phyloP scores from a whole-genome alignment of 352 stramenopile genomes.

The Globisporangium megalacanthum region DNA sequence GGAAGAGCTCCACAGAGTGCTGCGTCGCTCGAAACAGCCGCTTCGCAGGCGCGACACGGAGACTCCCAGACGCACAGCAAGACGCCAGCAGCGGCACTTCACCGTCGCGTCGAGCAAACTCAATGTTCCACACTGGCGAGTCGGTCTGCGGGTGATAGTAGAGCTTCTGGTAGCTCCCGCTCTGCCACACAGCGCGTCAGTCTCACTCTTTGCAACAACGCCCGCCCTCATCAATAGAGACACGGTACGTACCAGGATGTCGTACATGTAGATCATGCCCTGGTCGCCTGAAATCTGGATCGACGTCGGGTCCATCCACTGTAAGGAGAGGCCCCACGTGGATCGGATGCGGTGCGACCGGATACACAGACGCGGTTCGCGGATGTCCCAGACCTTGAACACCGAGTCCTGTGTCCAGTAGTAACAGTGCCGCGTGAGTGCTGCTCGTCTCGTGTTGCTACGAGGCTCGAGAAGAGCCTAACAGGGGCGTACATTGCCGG shows the following conservation, averaged over 20 bases:
- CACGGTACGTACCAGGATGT: constrained; percentile 57
- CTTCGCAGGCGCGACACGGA: constrained; percentile 57
- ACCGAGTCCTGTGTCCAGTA: constrained; percentile 45
- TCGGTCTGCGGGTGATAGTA: constrained; percentile 82
- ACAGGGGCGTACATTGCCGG: constrained; percentile 85
- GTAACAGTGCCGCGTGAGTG: neutral
- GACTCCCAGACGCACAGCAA: constrained; percentile 59
- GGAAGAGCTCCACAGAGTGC: constrained; percentile 68
- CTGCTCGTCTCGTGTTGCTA: too few species aligned
- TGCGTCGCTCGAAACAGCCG: constrained; percentile 58
- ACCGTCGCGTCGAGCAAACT: constrained; percentile 39
- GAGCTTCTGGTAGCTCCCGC: constrained; percentile 73
- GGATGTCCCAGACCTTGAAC: constrained; percentile 84
- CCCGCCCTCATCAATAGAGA: neutral
- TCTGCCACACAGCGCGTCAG: constrained; percentile 23
- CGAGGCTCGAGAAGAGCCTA: too few species aligned
- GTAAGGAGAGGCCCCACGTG: constrained; percentile 69
- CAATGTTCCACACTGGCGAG: constrained; percentile 78
- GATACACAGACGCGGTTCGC: constrained; percentile 69
- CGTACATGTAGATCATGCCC: constrained; percentile 72
- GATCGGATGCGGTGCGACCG: constrained; percentile 77
- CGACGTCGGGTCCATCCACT: constrained; percentile 74
- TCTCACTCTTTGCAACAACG: neutral
- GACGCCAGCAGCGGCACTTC: constrained; percentile 50
- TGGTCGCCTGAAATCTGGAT: constrained; percentile 80